Conservation (phyloP, 108 stramenopile species). For the Stephanodiscus minutulus region DNA sequence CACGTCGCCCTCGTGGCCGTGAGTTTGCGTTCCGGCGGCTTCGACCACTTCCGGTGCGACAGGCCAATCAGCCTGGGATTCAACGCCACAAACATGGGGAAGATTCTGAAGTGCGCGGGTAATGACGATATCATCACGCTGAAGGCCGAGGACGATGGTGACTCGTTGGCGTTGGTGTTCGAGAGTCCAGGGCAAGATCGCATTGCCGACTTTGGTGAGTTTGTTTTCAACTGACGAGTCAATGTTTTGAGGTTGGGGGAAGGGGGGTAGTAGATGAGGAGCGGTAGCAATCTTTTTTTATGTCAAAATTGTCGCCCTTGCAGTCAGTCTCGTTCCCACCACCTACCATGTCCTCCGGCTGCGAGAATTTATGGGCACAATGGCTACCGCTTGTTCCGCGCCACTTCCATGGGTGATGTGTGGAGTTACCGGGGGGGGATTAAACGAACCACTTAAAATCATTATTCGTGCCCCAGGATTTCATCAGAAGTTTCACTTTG, state of each 20-base stretch:
- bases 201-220: constrained; percentile 97
- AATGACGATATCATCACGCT: constrained; percentile 95
- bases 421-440: no score
- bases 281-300: background rate
- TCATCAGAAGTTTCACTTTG: no score
- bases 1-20: constrained; percentile 97
- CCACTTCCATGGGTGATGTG: no score
- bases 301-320: no score
- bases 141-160: constrained; percentile 95
- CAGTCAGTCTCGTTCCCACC: no score
- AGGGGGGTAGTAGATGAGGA: background rate
- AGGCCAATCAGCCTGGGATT: constrained; percentile 90
- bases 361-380: no score
- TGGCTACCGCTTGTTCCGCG: background rate
- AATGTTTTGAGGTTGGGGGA: background rate
- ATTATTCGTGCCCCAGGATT: background rate
- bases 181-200: constrained; percentile 77
- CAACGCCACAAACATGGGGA: constrained; percentile 93
- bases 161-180: constrained; percentile 92
- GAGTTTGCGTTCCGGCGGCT: constrained; percentile 76
- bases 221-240: no score
- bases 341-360: no score
- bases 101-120: constrained; percentile 98
- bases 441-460: background rate
- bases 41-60: constrained; percentile 98